Conservation (phyloP, 108 stramenopile species). For the Skeletonema potamos region DNA sequence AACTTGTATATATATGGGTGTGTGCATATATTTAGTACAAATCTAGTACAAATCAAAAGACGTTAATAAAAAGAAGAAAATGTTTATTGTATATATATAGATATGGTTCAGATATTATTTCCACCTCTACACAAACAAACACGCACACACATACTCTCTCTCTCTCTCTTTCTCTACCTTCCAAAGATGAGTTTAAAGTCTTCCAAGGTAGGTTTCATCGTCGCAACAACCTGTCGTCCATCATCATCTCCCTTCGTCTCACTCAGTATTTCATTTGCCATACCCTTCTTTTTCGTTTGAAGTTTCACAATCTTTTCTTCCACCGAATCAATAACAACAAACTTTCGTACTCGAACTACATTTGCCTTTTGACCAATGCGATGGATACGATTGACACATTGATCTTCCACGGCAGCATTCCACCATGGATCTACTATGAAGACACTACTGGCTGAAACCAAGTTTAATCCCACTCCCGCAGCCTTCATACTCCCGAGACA, state of each 20-base stretch:
- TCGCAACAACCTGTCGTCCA: no score
- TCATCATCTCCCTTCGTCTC: constrained; percentile 29
- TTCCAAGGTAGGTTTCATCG: constrained; percentile 66
- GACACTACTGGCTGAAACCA: constrained; percentile 68
- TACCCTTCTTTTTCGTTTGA: constrained; percentile 71
- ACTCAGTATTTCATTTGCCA: constrained; percentile 64
- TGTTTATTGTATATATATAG: no score
- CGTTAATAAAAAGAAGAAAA: no score
- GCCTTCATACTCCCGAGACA: constrained; percentile 83
- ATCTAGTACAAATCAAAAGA: no score
- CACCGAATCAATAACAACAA: constrained; percentile 72
- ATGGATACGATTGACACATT: constrained; percentile 72
- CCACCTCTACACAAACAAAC: no score
- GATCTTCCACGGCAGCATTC: constrained; percentile 78
- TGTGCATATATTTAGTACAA: no score
- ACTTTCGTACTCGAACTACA: constrained; percentile 77
- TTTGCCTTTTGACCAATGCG: constrained; percentile 83
- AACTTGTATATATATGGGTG: background rate
- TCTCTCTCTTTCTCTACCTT: constrained; percentile 28
- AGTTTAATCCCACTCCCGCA: constrained; percentile 80
- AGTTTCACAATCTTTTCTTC: constrained; percentile 82
- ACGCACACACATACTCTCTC: no score
- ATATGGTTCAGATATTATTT: no score
- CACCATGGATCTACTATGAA: constrained; percentile 90
- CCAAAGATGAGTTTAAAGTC: constrained; percentile 78